Conservation (phyloP, 2,329 filamentous ascomycete species). For the Fusarium hostae region DNA sequence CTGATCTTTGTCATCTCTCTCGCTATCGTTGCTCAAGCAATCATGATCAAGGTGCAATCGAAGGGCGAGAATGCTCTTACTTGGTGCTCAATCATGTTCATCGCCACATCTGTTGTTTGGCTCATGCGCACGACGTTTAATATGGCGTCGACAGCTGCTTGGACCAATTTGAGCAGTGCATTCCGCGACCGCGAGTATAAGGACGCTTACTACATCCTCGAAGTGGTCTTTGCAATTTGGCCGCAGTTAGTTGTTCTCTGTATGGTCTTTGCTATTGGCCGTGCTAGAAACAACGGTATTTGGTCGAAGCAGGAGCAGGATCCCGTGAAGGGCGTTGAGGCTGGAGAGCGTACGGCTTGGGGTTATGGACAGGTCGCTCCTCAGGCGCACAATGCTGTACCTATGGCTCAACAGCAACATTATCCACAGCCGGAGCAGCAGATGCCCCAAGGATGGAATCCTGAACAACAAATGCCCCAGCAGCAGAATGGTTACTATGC, state of each 20-base stretch:
- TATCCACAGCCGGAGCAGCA: not conserved
- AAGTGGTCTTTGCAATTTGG: conserved; percentile 41
- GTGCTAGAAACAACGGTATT: conserved; percentile 41
- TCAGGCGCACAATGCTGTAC: not conserved
- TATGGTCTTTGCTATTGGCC: conserved; percentile 45
- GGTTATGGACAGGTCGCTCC: conserved; percentile 29
- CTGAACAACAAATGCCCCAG: not conserved
- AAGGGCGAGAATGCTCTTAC: conserved; percentile 21
- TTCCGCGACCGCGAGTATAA: not conserved
- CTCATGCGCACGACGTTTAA: conserved; percentile 40
- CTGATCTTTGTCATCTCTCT: conserved; percentile 35
- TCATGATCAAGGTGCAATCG: conserved; percentile 37
- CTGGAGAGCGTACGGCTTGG: conserved; percentile 31
- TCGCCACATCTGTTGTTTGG: conserved; percentile 41
- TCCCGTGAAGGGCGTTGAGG: conserved; percentile 18
- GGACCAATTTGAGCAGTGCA: conserved; percentile 6
- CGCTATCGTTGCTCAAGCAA: conserved; percentile 9
- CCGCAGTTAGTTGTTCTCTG: conserved; percentile 41
- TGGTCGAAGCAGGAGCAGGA: conserved; percentile 41
- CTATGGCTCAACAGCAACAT: conserved; percentile 9
- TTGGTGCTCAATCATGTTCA: conserved; percentile 37
- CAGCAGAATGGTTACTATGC: not conserved
- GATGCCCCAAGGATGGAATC: not conserved
- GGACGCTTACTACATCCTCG: conserved; percentile 33
- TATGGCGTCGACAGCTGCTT: conserved; percentile 32